Evolutionary conservation across 139 green algal species (phyloP).

Genomic region (Coelastrella sp.): DNA sequence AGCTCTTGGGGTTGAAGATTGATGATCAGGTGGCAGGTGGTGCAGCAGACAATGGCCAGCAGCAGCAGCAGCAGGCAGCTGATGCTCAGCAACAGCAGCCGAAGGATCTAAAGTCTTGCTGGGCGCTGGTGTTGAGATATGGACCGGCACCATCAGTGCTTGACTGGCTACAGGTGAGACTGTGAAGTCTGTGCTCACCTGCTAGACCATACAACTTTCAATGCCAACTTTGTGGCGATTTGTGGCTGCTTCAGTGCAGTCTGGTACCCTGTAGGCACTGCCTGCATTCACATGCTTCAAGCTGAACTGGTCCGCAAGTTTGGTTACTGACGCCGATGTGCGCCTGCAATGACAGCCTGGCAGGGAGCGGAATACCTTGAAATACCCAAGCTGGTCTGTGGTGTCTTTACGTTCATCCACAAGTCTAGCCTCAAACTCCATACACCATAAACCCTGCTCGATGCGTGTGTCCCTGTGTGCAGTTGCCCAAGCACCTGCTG

Average conservation of each 20-base stretch:
- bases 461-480: neutral
- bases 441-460: neutral
- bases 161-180: constrained; percentile 23
- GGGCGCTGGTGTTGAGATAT: constrained; percentile 31
- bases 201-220: too few species aligned
- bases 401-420: too few species aligned
- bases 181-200: neutral
- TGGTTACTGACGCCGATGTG: too few species aligned
- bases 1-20: neutral
- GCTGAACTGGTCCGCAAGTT: neutral
- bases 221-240: too few species aligned
- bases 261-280: too few species aligned
- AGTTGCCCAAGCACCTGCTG: constrained; percentile 19
- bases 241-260: too few species aligned
- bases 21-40: neutral
- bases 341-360: neutral
- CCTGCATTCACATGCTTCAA: too few species aligned
- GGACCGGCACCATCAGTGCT: neutral
- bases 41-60: neutral
- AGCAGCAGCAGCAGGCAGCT: constrained; percentile 3
- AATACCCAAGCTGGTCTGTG: too few species aligned
- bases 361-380: neutral
- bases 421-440: too few species aligned
- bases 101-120: constrained; percentile 26
- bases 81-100: constrained; percentile 21